Base-by-base conservation (phyloP, 2,329 filamentous ascomycete species). In the Ophiocordyceps unilateralis region DNA sequence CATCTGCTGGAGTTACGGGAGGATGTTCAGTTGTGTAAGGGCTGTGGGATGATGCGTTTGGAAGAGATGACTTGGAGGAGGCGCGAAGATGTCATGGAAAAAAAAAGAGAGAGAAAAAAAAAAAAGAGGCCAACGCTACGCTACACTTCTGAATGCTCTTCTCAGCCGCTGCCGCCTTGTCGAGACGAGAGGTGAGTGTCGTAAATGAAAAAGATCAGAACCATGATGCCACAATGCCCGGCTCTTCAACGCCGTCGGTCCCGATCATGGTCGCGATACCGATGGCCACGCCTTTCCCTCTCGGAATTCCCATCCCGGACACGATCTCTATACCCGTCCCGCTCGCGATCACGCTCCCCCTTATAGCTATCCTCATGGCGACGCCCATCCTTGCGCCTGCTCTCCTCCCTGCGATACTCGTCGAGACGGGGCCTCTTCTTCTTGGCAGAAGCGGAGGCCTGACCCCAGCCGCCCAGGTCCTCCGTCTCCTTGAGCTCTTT, bases 401-500 rank as follows among this genome's bases (percentile, higher is more conserved):
- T 63, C 49, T 65, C 60, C 44, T 64, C 66, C 5, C 58, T 58
- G 22, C 61, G 59, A 45, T 74, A 74, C 41, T 75, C 70, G 21
- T 69, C 62, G 12, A 76, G 54, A 37, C 67, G 61, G 12, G 67
- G 67, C 10, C 65, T 49, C 41, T 62, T 55, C 49, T 64, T 68
- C 46, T 68, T 68, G 30, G 30, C 24, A 26, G 24, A 26, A 26
- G 53, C 74, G 72, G 44, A 72, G n/a, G n/a, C 71, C 44, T 82
- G 83, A 12, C 87, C 81, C 84, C 84, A 93, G 1, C 76, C 80
- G 1, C 83, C 85, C 17, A 93, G 64, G 51, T 93, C 84, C 47
- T 84, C 72, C 15, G 86, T 71, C 54, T 86, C 78, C 55, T 89
- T 94, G 15, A 86, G 71, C 54, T 86, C 78, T 55, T 89, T 94